These are phyloP conservation scores for Coemansia interrupta DNA, from an alignment of 192 early-diverging fungal genomes.

Conservation along the genomic window DNA sequence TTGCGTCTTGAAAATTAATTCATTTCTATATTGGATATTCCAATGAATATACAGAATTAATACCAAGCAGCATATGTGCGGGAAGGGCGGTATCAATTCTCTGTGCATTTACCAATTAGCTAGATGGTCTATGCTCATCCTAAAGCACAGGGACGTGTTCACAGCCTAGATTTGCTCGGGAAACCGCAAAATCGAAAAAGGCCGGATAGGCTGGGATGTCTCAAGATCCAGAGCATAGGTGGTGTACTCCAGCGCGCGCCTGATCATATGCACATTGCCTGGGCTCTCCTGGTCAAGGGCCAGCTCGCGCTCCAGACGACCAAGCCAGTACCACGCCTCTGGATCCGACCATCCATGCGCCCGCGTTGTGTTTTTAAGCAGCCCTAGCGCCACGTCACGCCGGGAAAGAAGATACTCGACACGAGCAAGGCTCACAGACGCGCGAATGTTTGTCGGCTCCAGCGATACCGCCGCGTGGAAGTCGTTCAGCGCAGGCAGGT, in stretches of 20 bases:
- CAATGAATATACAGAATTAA: too few relatives aligned
- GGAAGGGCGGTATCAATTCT: too few relatives aligned
- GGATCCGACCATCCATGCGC: slow-evolving; percentile 54
- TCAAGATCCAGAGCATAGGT: slow-evolving; percentile 51
- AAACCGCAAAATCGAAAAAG: slow-evolving; percentile 28
- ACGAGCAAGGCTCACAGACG: slow-evolving; percentile 42
- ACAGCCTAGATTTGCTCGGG: neutral
- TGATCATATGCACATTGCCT: slow-evolving; percentile 14
- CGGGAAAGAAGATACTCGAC: slow-evolving; percentile 42
- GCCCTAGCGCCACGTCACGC: slow-evolving; percentile 45
- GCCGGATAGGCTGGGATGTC: slow-evolving; percentile 40
- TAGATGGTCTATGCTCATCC: too few relatives aligned
- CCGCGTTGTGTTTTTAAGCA: slow-evolving; percentile 48
- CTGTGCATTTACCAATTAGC: too few relatives aligned
- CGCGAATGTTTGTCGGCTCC: slow-evolving; percentile 39
- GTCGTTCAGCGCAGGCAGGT: slow-evolving; percentile 37
- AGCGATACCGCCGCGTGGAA: slow-evolving; percentile 50
- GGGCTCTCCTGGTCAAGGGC: slow-evolving; percentile 21
- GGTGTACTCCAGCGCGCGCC: slow-evolving; percentile 36
- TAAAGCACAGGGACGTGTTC: too few relatives aligned
- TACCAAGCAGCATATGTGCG: too few relatives aligned
- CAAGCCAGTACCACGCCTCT: slow-evolving; percentile 54
- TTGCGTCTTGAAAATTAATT: too few relatives aligned
- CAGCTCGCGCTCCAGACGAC: slow-evolving; percentile 46
- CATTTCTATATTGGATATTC: too few relatives aligned